Conservation (phyloP, 2,329 filamentous ascomycete species). For the Cladorrhinum sp. region DNA sequence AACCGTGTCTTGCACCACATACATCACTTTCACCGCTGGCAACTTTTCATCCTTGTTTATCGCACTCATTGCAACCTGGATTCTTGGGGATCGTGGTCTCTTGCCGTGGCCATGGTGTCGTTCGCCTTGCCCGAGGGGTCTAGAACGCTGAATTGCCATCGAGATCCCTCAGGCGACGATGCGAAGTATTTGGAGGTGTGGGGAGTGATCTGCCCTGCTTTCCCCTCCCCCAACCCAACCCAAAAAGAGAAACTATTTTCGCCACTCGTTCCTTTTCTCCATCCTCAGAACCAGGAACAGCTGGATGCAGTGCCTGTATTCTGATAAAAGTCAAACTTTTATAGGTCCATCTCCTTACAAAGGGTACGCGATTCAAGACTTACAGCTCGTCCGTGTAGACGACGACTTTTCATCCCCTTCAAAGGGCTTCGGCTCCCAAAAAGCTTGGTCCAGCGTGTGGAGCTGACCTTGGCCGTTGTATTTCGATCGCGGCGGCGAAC, state of each 20-base stretch:
- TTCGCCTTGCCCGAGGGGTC: not conserved
- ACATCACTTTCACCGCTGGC: not conserved
- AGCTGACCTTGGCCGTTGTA: not conserved
- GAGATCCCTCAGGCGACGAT: not conserved
- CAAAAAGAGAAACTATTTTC: not conserved
- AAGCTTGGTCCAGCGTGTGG: not conserved
- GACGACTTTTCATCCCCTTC: not conserved
- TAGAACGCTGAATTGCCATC: not conserved
- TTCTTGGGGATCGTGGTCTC: not conserved
- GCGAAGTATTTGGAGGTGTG: not conserved
- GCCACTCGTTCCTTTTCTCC: not conserved
- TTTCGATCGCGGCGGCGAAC: not conserved
- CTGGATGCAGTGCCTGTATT: not conserved
- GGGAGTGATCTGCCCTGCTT: not conserved
- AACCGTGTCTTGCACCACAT: not conserved
- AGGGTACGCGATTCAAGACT: not conserved
- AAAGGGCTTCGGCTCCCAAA: not conserved
- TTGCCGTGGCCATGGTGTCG: not conserved
- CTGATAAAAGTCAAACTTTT: not conserved
- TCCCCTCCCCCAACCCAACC: not conserved
- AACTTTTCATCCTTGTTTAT: not conserved
- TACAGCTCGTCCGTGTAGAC: not conserved
- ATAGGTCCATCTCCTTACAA: not conserved
- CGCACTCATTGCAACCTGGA: not conserved
- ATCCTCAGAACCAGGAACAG: not conserved